Evolutionary conservation across 106 monocot species (phyloP).

Genomic region (Acanthochlamys bracteata): DNA sequence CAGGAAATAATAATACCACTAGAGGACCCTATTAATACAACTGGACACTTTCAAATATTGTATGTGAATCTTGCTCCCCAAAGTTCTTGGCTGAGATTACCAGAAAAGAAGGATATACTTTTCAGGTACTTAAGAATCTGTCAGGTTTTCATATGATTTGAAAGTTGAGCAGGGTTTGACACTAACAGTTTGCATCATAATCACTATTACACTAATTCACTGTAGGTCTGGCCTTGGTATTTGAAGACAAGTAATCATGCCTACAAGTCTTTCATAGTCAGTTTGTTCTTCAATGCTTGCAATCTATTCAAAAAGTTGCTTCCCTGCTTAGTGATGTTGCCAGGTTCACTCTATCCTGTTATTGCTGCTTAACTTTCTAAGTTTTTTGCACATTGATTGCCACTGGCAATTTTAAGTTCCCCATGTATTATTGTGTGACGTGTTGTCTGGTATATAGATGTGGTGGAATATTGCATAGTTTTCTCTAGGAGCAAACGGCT

Average conservation of each 20-base stretch:
- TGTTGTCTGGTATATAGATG: no score
- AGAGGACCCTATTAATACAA: conserved; percentile 79
- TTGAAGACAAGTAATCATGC: conserved; percentile 91
- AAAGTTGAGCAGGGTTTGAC: no score
- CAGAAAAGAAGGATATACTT: conserved; percentile 97
- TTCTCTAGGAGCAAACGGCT: no score
- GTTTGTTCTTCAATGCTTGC: no score
- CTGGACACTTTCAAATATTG: conserved; percentile 93
- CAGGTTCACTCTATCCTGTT: no score
- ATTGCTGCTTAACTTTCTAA: no score
- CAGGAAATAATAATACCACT: conserved; percentile 88
- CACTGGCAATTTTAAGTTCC: no score
- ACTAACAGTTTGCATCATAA: not conserved
- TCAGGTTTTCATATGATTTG: not conserved
- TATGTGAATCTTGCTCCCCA: conserved; percentile 96
- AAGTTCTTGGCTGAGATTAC: conserved; percentile 98
- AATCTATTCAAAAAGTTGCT: not conserved
- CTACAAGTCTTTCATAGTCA: conserved; percentile 91
- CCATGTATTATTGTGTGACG: no score
- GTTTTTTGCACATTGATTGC: no score
- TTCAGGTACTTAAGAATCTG: conserved; percentile 40
- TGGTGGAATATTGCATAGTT: no score
- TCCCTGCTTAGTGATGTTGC: not conserved
- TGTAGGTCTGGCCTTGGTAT: conserved; percentile 88
- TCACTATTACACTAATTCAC: not conserved